Base-by-base conservation (phyloP, 495 filamentous ascomycete genomes). In the Halenospora varia region DNA sequence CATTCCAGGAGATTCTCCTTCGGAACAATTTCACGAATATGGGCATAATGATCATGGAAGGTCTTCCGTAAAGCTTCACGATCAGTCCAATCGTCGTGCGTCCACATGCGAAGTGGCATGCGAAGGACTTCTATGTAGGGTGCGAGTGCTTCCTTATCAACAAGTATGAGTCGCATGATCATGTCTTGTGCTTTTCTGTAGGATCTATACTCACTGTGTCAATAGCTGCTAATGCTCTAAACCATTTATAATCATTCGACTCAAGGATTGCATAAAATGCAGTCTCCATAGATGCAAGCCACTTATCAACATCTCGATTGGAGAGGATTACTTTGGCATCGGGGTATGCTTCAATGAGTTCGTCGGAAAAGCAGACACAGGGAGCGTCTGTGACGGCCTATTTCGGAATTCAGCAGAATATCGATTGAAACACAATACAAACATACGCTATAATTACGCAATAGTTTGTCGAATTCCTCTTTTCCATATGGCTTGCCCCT, bases 311-410 rank as follows among this genome's bases (percentile, higher is more conserved):
- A 4, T 64, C 26, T 10, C 70, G 63, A 23, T 57, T 66, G 23
- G 75, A 75, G 3, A 80, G 56, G 18, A 80, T 66, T 29, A 79
- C 71, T 50, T 75, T 71, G 4, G 71, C 74, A 10, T 77, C 64
- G 0, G 77, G 77, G 50, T 81, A 81, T 9, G 75, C 72, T 1
- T 59, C 62, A 20, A 82, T 71, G 13, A 77, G 56, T 42, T 77
- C 71, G 0, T 59, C 24, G 8, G 68, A 70, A 26, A 78, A 80
- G 2, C 68, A 48, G 10, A 59, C 52, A 25, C 48, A 50, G 0
- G 70, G 70, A 3, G 65, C 72, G 1, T 77, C 66, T 25, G 75
- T 73, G 25, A 69, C 62, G 57, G 64, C 64, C 56, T 77, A 13
- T 4, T 6, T 35, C 13, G 6, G 13, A 35, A 35, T 35, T 35